Evolutionary conservation across 768 basidiomycete genomes (phyloP).

Genomic region (Lyophyllum decastes): DNA sequence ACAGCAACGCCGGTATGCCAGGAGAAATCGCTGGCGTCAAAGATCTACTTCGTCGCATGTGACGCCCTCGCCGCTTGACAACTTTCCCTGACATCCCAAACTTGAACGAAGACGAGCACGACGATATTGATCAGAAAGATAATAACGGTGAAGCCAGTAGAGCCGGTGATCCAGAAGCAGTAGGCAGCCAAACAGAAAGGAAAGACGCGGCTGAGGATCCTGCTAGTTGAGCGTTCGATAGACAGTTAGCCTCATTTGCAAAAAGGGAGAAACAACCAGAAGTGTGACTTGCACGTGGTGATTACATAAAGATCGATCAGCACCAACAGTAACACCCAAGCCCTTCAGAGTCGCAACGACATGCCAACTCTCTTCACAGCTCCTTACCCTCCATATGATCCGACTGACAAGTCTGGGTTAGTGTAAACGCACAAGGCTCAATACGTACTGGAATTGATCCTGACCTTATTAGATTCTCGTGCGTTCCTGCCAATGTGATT

Average conservation of each 20-base stretch:
- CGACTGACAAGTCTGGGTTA: conserved; percentile 66
- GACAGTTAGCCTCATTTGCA: neutral
- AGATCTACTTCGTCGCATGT: neutral
- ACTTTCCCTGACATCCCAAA: neutral
- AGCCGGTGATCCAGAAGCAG: neutral
- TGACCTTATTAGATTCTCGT: conserved; percentile 61
- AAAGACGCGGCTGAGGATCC: neutral
- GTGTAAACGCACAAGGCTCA: conserved; percentile 13
- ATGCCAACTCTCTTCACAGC: conserved; percentile 38
- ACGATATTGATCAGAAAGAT: too few species aligned
- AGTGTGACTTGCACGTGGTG: neutral
- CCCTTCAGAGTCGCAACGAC: too few species aligned
- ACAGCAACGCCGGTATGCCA: neutral
- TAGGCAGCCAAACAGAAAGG: neutral
- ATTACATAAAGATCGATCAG: too few species aligned
- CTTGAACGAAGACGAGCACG: too few species aligned
- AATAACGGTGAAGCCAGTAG: neutral
- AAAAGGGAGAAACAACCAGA: neutral
- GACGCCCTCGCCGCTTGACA: neutral
- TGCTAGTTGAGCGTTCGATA: conserved; percentile 10
- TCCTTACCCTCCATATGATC: conserved; percentile 73
- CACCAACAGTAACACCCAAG: too few species aligned
- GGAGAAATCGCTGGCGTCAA: neutral
- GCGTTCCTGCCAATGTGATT: conserved; percentile 20
- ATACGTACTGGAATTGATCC: neutral